Conservation (phyloP, 2,329 filamentous ascomycete species). For the Monilinia polystroma region DNA sequence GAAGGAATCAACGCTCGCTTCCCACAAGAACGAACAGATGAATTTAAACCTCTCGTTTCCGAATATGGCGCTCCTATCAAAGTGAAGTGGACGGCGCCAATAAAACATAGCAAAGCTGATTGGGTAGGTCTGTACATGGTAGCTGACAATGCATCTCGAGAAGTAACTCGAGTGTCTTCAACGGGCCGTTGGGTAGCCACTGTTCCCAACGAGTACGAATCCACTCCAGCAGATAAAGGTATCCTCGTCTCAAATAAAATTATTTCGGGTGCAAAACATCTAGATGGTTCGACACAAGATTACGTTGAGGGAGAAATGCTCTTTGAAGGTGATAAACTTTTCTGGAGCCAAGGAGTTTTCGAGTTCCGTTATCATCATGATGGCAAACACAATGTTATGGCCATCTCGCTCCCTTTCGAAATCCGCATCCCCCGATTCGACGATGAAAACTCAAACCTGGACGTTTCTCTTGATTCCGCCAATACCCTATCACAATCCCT, state of each 20-base stretch:
- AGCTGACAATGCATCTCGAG: conserved; percentile 84
- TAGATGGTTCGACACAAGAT: conserved; percentile 53
- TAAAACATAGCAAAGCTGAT: conserved; percentile 83
- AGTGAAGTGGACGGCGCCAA: conserved; percentile 86
- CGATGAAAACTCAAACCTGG: conserved; percentile 56
- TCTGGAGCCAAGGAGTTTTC: conserved; percentile 95
- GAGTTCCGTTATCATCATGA: conserved; percentile 97
- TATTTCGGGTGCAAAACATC: conserved; percentile 45
- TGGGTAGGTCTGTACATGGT: conserved; percentile 98
- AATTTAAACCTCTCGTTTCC: conserved; percentile 73
- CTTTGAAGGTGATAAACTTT: conserved; percentile 90
- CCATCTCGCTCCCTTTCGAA: conserved; percentile 90
- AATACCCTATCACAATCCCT: conserved; percentile 56
- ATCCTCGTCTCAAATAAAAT: conserved; percentile 69
- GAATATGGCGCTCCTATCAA: conserved; percentile 89
- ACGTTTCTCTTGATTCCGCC: conserved; percentile 39
- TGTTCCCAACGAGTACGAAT: conserved; percentile 73
- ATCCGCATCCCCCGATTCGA: conserved; percentile 80
- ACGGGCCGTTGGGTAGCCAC: conserved; percentile 88
- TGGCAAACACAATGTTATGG: conserved; percentile 89
- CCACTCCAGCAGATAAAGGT: conserved; percentile 70
- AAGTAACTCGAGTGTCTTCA: conserved; percentile 79
- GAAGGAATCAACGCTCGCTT: conserved; percentile 70
- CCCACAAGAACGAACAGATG: conserved; percentile 57
- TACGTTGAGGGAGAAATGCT: conserved; percentile 77